These are phyloP conservation scores for Apiotrichum akiyoshidainum DNA, from an alignment of 1,284 basidiomycete species.

Conservation along the genomic window DNA sequence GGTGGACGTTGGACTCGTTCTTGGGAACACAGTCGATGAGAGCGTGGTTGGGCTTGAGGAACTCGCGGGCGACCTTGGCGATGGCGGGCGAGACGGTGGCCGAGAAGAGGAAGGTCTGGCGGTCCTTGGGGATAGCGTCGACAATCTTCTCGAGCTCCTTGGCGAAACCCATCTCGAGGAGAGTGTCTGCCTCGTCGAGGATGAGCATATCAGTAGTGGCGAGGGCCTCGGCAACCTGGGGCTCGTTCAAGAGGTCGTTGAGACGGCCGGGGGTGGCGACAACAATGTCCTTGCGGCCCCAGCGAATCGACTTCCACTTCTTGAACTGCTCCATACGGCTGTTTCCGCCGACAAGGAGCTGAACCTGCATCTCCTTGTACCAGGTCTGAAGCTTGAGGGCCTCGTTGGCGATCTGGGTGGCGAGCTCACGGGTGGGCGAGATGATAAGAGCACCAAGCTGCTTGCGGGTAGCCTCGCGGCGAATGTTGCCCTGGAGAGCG, in stretches of 20 bases:
- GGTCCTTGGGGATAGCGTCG: constrained; percentile 64
- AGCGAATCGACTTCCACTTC: constrained; percentile 68
- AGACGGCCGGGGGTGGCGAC: constrained; percentile 91
- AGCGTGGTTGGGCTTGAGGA: constrained; percentile 63
- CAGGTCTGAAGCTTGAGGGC: constrained; percentile 67
- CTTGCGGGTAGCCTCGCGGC: constrained; percentile 52
- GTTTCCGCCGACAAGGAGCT: constrained; percentile 76
- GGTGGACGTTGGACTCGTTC: constrained; percentile 64
- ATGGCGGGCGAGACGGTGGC: constrained; percentile 64
- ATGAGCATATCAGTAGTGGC: constrained; percentile 65
- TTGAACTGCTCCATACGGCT: constrained; percentile 50
- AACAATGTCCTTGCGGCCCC: constrained; percentile 73
- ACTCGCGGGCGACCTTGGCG: constrained; percentile 53
- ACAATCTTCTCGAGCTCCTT: constrained; percentile 79
- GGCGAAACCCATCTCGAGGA: constrained; percentile 95
- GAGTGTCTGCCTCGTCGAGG: constrained; percentile 91
- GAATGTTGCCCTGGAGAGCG: constrained; percentile 3
- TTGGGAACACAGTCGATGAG: constrained; percentile 59
- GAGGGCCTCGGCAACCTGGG: constrained; percentile 58
- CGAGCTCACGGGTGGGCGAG: constrained; percentile 90
- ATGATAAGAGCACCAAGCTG: constrained; percentile 77
- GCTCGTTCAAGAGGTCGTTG: constrained; percentile 71
- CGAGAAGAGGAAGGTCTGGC: constrained; percentile 94
- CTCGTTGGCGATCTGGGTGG: constrained; percentile 88
- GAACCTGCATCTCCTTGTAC: constrained; percentile 66